A percentile compares a stretch with the other conserved stretches of the same genome.
Conservation (phyloP, 108 stramenopile species). For the Parmales sp. region DNA sequence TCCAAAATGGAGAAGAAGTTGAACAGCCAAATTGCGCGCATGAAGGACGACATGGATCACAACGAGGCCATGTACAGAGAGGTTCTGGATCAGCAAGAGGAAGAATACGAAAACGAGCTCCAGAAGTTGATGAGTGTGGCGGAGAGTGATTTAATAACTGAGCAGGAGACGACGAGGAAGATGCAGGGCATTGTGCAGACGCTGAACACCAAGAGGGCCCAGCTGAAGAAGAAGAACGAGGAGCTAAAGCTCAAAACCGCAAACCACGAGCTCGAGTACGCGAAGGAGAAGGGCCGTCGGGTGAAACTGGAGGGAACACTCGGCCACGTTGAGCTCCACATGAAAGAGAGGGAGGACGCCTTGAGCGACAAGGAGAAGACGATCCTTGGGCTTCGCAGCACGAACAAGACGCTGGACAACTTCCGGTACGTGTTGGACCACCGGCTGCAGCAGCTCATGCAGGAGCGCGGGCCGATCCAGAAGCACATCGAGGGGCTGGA, state of each 20-base stretch:
- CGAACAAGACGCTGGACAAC: constrained; percentile 42
- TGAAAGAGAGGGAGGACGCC: constrained; percentile 28
- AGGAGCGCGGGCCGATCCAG: constrained; percentile 41
- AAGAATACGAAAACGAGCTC: constrained; percentile 46
- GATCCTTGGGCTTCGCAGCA: constrained; percentile 32
- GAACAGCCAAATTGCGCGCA: constrained; percentile 18
- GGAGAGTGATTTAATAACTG: constrained; percentile 29
- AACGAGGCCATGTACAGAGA: constrained; percentile 34
- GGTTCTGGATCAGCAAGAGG: constrained; percentile 42
- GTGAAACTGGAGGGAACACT: constrained; percentile 34
- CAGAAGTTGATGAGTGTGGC: constrained; percentile 38
- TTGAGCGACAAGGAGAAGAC: constrained; percentile 24
- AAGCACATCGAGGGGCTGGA: constrained; percentile 43
- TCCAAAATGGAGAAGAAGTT: constrained; percentile 28
- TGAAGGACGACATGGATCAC: constrained; percentile 31
- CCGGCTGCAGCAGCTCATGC: constrained; percentile 41
- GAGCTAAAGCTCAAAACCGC: constrained; percentile 19
- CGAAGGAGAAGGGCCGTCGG: constrained; percentile 26
- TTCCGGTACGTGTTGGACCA: constrained; percentile 50
- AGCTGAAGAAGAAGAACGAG: constrained; percentile 40
- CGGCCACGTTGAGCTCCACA: constrained; percentile 26
- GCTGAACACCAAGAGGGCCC: constrained; percentile 34
- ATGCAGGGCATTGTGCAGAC: constrained; percentile 21
- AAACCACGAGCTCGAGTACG: neutral
- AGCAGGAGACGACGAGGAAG: constrained; percentile 29